These are phyloP conservation scores for Gymnopus androsaceus DNA, from an alignment of 1,284 basidiomycete species.

Conservation along the genomic window DNA sequence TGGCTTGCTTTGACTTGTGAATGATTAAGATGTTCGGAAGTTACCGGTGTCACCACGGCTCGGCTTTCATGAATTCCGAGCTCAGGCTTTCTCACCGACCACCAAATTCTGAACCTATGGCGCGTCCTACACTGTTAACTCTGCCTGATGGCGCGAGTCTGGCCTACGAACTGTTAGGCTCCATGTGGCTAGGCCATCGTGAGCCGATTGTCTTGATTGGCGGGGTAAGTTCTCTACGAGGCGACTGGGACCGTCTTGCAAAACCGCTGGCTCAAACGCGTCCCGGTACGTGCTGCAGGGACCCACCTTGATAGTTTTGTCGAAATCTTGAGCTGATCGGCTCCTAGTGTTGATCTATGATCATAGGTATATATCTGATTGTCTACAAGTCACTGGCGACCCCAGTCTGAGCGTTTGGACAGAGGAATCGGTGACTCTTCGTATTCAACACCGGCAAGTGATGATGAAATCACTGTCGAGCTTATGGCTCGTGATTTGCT, in stretches of 20 bases:
- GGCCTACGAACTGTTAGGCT: conserved; percentile 33
- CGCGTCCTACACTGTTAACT: conserved; percentile 2
- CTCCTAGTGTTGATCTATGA: conserved; percentile 15
- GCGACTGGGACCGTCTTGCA: conserved; percentile 34
- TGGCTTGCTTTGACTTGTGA: too few species aligned
- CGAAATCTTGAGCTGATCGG: neutral
- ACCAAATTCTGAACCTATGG: neutral
- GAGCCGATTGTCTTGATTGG: conserved; percentile 32
- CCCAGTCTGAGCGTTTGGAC: neutral
- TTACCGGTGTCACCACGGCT: too few species aligned
- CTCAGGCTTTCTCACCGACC: too few species aligned
- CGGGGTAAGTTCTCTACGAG: conserved; percentile 29
- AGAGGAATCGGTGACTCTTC: conserved; percentile 43
- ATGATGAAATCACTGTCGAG: conserved; percentile 40
- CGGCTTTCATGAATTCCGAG: too few species aligned
- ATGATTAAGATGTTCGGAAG: too few species aligned
- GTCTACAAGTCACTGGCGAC: too few species aligned
- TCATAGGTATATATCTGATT: conserved; percentile 9
- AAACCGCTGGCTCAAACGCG: conserved; percentile 24
- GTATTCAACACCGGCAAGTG: conserved; percentile 31
- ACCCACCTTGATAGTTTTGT: neutral
- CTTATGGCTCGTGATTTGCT: conserved; percentile 44
- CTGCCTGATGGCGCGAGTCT: conserved; percentile 34
- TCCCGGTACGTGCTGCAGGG: conserved; percentile 25
- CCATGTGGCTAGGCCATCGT: conserved; percentile 21